phyloP scores from a whole-genome alignment of 1,284 basidiomycete genomes.

The Cutaneotrichosporon sp. region DNA sequence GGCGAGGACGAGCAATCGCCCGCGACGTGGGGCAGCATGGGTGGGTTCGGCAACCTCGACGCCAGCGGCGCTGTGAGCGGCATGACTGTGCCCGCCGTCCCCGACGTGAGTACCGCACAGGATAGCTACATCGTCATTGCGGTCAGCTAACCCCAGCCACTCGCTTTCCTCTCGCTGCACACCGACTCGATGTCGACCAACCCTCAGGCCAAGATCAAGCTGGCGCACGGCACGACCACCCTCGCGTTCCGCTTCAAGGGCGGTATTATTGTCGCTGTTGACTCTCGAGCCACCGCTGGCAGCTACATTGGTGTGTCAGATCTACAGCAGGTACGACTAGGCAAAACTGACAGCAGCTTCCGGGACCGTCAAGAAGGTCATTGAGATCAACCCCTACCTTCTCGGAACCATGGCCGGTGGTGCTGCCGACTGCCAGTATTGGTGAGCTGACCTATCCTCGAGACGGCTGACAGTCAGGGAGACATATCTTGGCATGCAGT shows the following conservation, averaged over 20 bases:
- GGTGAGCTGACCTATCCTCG: conserved; percentile 33
- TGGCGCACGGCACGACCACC: conserved; percentile 97
- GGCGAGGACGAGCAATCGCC: conserved; percentile 54
- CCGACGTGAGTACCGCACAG: conserved; percentile 42
- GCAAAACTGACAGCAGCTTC: conserved; percentile 61
- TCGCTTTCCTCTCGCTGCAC: conserved; percentile 80
- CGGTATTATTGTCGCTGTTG: conserved; percentile 96
- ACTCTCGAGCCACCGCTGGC: conserved; percentile 95
- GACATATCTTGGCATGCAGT: conserved; percentile 97
- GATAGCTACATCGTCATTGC: neutral
- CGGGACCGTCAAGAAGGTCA: conserved; percentile 97
- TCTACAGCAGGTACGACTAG: neutral
- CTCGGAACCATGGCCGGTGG: conserved; percentile 99
- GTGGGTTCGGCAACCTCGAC: conserved; percentile 65
- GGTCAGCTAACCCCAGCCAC: conserved; percentile 61
- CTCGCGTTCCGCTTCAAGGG: conserved; percentile 96
- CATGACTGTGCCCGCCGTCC: conserved; percentile 49
- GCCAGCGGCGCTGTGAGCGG: conserved; percentile 41
- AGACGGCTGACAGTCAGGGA: conserved; percentile 61
- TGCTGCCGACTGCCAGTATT: conserved; percentile 65
- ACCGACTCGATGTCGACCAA: conserved; percentile 86
- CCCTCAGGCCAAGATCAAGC: conserved; percentile 93
- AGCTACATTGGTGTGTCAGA: conserved; percentile 79
- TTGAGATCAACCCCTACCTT: conserved; percentile 98
- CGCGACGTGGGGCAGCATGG: conserved; percentile 73